Percentiles rank a stretch among this genome's conserved stretches.
These are phyloP conservation scores for Agaricus blazei DNA, from an alignment of 768 basidiomycete genomes.

Conservation along the genomic window DNA sequence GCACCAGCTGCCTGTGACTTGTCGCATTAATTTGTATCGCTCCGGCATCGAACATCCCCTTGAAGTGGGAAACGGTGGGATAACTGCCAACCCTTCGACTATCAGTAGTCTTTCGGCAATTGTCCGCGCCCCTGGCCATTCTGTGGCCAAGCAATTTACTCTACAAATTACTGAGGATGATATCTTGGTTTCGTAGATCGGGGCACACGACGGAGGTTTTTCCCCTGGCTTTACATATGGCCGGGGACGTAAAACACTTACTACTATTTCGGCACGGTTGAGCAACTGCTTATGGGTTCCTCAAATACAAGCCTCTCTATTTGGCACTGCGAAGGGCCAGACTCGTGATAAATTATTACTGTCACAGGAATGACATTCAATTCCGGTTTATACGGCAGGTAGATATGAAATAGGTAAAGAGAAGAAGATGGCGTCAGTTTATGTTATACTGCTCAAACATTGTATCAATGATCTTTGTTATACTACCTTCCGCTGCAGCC, in stretches of 20 bases:
- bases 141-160: not conserved
- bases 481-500: too few relatives aligned
- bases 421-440: not conserved
- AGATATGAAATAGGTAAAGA: not conserved
- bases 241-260: too few relatives aligned
- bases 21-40: not conserved
- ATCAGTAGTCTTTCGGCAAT: not conserved
- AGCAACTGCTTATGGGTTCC: too few relatives aligned
- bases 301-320: too few relatives aligned
- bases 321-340: too few relatives aligned
- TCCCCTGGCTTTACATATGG: too few relatives aligned
- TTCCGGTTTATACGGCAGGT: too few relatives aligned
- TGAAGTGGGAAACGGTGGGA: not conserved
- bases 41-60: not conserved
- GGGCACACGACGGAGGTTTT: too few relatives aligned
- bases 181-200: not conserved
- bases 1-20: not conserved
- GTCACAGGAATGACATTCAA: too few relatives aligned
- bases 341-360: too few relatives aligned
- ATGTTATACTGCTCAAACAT: not conserved
- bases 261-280: too few relatives aligned
- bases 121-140: constrained; percentile 2
- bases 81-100: not conserved
- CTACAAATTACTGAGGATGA: constrained; percentile 7
- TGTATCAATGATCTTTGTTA: too few relatives aligned